A percentile compares a stretch with the other conserved stretches of the same genome.
phyloP scores from a whole-genome alignment of 1,284 basidiomycete species.

The Ceratobasidium sp. region DNA sequence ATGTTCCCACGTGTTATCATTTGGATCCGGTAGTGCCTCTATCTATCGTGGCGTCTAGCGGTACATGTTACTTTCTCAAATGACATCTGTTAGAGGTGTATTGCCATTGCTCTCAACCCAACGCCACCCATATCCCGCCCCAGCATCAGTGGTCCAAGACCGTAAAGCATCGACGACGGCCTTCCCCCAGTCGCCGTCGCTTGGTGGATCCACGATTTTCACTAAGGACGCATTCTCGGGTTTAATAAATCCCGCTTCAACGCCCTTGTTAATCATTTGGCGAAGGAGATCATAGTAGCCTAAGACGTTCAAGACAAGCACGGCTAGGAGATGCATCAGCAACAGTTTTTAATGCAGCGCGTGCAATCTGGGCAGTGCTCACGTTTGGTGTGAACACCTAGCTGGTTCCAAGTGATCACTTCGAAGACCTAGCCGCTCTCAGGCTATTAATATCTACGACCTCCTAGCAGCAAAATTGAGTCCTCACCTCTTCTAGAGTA shows the following conservation, averaged over 20 bases:
- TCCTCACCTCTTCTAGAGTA: slow-evolving; percentile 85
- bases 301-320: slow-evolving; percentile 83
- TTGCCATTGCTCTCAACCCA: not conserved
- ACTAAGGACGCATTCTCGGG: slow-evolving; percentile 69
- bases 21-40: not conserved
- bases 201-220: slow-evolving; percentile 77
- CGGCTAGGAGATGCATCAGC: slow-evolving; percentile 60
- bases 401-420: slow-evolving; percentile 90
- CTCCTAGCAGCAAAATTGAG: not conserved
- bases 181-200: slow-evolving; percentile 76
- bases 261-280: slow-evolving; percentile 71
- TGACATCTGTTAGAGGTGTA: not conserved
- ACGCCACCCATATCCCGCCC: slow-evolving; percentile 18
- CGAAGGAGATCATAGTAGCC: slow-evolving; percentile 84
- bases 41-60: too few relatives aligned
- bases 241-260: slow-evolving; percentile 80
- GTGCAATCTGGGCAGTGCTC: slow-evolving; percentile 49
- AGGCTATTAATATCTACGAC: not conserved
- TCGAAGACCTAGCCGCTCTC: slow-evolving; percentile 73
- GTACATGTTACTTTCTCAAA: not conserved
- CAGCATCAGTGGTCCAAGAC: slow-evolving; percentile 60
- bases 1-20: slow-evolving; percentile 27
- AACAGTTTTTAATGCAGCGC: slow-evolving; percentile 1
- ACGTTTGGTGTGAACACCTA: slow-evolving; percentile 91
- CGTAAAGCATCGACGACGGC: slow-evolving; percentile 74